Percentiles rank a stretch among this genome's conserved stretches.
Evolutionary conservation across 2,329 filamentous ascomycete genomes (phyloP).

Genomic region (Diaporthe sp.): DNA sequence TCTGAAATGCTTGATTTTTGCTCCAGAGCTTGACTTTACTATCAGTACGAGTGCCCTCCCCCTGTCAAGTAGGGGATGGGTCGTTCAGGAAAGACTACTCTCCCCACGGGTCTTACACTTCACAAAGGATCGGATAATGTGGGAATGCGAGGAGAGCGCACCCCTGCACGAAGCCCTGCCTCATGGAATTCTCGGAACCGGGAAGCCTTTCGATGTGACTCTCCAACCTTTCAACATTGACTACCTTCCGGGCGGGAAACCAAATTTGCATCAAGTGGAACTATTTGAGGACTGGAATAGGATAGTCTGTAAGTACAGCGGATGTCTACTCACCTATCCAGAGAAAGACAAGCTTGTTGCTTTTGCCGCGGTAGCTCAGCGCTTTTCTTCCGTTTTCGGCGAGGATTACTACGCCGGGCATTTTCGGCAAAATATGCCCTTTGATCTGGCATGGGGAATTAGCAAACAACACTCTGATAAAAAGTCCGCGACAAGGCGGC

Average conservation of each 20-base stretch:
- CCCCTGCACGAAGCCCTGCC: neutral
- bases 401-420: conserved; percentile 25
- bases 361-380: conserved; percentile 11
- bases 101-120: conserved; percentile 23
- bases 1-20: neutral
- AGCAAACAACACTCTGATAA: too few species aligned
- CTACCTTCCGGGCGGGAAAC: neutral
- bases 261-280: neutral
- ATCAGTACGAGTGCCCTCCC: neutral
- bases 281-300: neutral
- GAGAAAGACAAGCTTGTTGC: conserved; percentile 28
- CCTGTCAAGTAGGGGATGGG: conserved; percentile 21
- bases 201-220: neutral
- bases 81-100: conserved; percentile 27
- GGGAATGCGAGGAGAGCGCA: neutral
- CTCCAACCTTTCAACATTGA: neutral
- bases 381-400: neutral
- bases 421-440: conserved; percentile 10
- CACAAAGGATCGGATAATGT: neutral
- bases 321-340: conserved; percentile 9
- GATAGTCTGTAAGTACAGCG: neutral
- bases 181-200: neutral
- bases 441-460: neutral
- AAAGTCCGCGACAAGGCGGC: neutral
- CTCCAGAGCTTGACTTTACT: neutral